Evolutionary conservation across 768 basidiomycete species (phyloP).

Genomic region (Cystobasidium onofrii): DNA sequence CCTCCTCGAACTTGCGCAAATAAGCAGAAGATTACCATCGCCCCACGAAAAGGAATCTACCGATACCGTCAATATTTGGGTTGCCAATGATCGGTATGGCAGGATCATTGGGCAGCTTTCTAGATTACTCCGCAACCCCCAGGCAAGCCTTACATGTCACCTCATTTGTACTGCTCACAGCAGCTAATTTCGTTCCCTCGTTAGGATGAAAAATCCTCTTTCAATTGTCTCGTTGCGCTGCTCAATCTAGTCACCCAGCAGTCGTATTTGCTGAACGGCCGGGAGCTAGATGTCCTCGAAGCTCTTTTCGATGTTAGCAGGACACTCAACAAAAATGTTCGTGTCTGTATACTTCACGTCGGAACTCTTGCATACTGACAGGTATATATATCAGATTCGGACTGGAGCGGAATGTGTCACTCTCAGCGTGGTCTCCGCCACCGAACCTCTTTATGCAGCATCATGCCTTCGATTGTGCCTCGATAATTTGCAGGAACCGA

Average conservation of each 20-base stretch:
- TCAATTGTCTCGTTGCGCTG: conserved; percentile 35
- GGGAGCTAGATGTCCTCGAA: conserved; percentile 34
- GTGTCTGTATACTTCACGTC: not conserved
- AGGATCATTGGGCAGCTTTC: not conserved
- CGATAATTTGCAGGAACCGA: conserved; percentile 10
- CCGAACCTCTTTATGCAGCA: conserved; percentile 41
- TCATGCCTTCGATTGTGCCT: conserved; percentile 33
- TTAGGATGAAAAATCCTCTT: not conserved
- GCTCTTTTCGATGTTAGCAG: conserved; percentile 36
- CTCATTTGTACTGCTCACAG: not conserved
- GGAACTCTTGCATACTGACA: not conserved
- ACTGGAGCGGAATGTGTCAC: conserved; percentile 38
- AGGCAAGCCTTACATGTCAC: conserved; percentile 12
- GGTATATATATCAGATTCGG: conserved; percentile 22
- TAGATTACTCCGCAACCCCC: not conserved
- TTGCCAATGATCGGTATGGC: not conserved
- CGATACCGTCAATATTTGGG: conserved; percentile 2
- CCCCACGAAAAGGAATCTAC: not conserved
- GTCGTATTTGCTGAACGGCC: conserved; percentile 33
- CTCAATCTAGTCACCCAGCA: conserved; percentile 39
- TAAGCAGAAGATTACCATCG: not conserved
- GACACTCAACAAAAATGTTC: conserved; percentile 26
- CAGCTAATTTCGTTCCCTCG: not conserved
- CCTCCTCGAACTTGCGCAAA: not conserved
- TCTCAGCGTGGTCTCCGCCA: conserved; percentile 25